Conservation (phyloP, 306 rosid species). For the Dalbergia oliveri region DNA sequence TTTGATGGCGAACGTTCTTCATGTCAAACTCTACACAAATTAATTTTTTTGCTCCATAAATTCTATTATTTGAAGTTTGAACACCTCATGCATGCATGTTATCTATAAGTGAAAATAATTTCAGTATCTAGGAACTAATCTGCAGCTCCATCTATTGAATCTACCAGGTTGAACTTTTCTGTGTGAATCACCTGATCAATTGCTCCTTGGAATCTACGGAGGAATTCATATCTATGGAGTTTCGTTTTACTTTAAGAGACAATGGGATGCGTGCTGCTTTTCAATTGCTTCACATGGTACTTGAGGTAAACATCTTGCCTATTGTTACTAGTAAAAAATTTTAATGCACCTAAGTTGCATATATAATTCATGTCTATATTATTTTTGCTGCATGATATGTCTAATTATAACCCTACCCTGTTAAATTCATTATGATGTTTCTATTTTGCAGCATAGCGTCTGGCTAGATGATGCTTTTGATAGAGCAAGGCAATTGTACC, state of each 20-base stretch:
- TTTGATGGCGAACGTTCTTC: constrained; percentile 22
- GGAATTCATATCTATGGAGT: constrained; percentile 98
- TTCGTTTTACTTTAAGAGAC: constrained; percentile 96
- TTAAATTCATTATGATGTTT: constrained; percentile 41
- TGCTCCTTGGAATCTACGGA: constrained; percentile 99
- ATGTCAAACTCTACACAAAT: constrained; percentile 14
- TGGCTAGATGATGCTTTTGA: constrained; percentile 99
- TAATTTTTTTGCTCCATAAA: not conserved
- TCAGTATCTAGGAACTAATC: constrained; percentile 29
- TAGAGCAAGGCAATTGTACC: constrained; percentile 91
- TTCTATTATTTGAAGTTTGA: constrained; percentile 38
- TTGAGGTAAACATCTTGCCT: constrained; percentile 72
- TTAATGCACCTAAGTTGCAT: constrained; percentile 15
- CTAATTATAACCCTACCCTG: constrained; percentile 30
- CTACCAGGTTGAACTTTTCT: constrained; percentile 92
- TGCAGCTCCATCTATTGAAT: constrained; percentile 39
- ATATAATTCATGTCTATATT: constrained; percentile 16
- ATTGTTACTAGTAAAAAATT: constrained; percentile 18
- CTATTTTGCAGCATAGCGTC: constrained; percentile 89
- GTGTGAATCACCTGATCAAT: constrained; percentile 94
- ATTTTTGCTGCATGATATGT: constrained; percentile 14
- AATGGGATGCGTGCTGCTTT: constrained; percentile 99
- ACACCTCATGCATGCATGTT: constrained; percentile 17
- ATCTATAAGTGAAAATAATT: constrained; percentile 12
- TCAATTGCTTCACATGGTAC: constrained; percentile 98